A percentile compares a stretch with the other conserved stretches of the same genome.
Evolutionary conservation across 768 basidiomycete species (phyloP).

Genomic region (Panaeolus cyanescens): DNA sequence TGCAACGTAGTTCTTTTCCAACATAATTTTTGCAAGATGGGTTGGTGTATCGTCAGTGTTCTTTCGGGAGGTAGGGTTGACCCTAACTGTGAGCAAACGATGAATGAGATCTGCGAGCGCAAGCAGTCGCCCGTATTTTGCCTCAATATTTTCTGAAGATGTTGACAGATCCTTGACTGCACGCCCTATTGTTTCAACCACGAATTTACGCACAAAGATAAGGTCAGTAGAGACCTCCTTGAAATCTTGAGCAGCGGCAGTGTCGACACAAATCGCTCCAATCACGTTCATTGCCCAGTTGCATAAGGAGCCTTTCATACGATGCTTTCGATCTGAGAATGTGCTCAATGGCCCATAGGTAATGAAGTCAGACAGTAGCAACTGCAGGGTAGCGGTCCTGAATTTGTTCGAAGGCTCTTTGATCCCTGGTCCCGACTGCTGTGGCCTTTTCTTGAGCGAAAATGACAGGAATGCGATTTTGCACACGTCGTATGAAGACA

Average conservation of each 20-base stretch:
- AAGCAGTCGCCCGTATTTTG: constrained; percentile 85
- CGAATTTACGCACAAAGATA: constrained; percentile 87
- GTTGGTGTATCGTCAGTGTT: constrained; percentile 76
- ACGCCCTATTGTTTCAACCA: constrained; percentile 86
- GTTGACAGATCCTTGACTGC: constrained; percentile 78
- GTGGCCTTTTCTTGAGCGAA: constrained; percentile 63
- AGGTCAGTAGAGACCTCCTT: constrained; percentile 83
- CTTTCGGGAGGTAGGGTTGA: constrained; percentile 54
- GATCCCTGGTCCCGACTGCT: constrained; percentile 49
- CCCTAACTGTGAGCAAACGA: constrained; percentile 81
- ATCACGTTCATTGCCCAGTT: constrained; percentile 90
- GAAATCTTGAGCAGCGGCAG: constrained; percentile 57
- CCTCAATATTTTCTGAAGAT: constrained; percentile 60
- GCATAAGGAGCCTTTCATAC: constrained; percentile 63
- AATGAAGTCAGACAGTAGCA: constrained; percentile 82
- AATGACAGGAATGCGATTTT: constrained; percentile 87
- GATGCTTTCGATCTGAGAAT: constrained; percentile 55
- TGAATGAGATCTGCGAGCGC: constrained; percentile 87
- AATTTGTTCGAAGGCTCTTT: constrained; percentile 66
- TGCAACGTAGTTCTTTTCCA: constrained; percentile 95
- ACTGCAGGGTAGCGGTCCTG: constrained; percentile 69
- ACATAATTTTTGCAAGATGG: constrained; percentile 95
- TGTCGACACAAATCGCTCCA: constrained; percentile 92
- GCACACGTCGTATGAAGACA: constrained; percentile 92
- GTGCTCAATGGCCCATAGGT: constrained; percentile 73